Evolutionary conservation across 371 early-diverging fungal species (phyloP), one percentile per base, ranked within the genome.

Genomic region (Rhizopus microsporus): DNA sequence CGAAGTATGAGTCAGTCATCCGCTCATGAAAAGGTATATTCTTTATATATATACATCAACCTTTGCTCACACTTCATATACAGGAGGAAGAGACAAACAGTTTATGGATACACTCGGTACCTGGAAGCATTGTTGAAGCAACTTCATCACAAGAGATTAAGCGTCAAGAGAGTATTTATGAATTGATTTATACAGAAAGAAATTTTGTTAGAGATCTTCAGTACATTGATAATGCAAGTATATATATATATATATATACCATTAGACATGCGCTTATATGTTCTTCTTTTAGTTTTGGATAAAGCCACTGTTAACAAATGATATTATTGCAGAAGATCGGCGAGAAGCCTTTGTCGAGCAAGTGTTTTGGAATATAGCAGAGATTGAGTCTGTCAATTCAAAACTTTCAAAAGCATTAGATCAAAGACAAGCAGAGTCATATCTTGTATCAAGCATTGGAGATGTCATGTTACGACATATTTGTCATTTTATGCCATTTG

Each of bases 361-460:
- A 49, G 92, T 95, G 15, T 95, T 96, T 68, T 84, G 78, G 63
- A 96, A 96, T 62, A 75, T 93, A 44, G 68, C 72, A 57, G 88
- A 90, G 23, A 75, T 96, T 16, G 75, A 88, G 57, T 71, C 70
- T 4, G 85, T 89, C 60, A 94, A 92, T 72, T 17, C 79, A n/a
- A 80, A 76, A 58, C 71, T 96, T 5, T 78, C 84, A 4, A 71
- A 78, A 33, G 85, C 87, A 9, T 71, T 95, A 34, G 62, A 82
- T 43, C 68, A 72, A 38, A 78, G 93, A 13, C 95, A 95, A 67
- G 78, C 87, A 53, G 83, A 89, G 42, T 65, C 74, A 42, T 68
- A 75, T 50, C 65, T 93, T 16, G 87, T 94, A 46, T 75, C 84
- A 29, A 76, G 78, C 53, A 80, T 96, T 29, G 95, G 95, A 32